Base-by-base conservation (phyloP, 2,329 filamentous ascomycete genomes). In the Hawksworthiomyces lignivorus region DNA sequence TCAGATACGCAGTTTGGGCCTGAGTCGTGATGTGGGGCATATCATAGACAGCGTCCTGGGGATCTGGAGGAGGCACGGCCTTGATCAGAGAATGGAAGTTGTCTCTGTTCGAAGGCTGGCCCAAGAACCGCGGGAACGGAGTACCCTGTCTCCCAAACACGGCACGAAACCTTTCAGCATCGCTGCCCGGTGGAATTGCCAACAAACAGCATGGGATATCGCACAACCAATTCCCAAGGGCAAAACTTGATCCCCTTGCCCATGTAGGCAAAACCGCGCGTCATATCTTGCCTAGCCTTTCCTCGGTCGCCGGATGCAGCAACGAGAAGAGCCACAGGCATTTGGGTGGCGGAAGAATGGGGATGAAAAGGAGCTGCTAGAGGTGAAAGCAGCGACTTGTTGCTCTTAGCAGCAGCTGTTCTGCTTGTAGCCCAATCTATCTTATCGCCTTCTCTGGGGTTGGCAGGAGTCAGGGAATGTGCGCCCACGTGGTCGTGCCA, bases 111-210 rank as follows among this genome's bases (percentile, higher is more conserved):
- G 55, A 61, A 1, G 73, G 76, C 30, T 66, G 70, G 3, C 81
- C 80, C 5, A 92, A 63, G 53, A 79, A 89, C 31, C 77, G 73
- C 4, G 88, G 87, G 7, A 71, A 68, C 5, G 81, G 79, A 5
- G 72, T 75, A 4, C 70, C 70, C 26, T 75, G 69, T 22, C 75
- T 54, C 1, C 70, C 70, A 54, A 94, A 92, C 9, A 62, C 62
- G 44, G 83, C 59, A 32, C 73, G 59, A 45, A 92, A 82, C 1
- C 72, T 75, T 14, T 68, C 63, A 5, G 69, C 62, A 11, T 68
- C 65, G 3, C 14, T 18, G 0, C 72, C 67, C 1, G 53, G 43
- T 1, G 83, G 84, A 35, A 94, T 75, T 2, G 58, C 72, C 70
- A 32, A 81, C 72, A 55, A 73, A 85, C 41, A 62, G 67, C 48